A percentile compares a stretch with the other conserved stretches of the same genome.
phyloP scores from a whole-genome alignment of 73 alveolate genomes.

The Paramecium tetraurelia region DNA sequence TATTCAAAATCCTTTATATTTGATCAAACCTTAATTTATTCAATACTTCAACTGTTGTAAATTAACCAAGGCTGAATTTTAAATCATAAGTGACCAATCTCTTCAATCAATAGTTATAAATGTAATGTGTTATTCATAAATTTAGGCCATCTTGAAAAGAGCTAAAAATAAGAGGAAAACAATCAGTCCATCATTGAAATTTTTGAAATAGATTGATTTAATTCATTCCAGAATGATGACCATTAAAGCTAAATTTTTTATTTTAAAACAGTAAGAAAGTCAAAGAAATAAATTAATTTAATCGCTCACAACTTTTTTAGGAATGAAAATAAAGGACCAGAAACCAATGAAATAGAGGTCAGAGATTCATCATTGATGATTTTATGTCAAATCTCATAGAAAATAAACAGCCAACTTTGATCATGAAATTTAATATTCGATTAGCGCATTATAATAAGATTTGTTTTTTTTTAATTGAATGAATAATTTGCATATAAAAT shows the following conservation, averaged over 20 bases:
- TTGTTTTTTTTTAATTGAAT: background rate
- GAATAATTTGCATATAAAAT: background rate
- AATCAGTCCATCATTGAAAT: no score
- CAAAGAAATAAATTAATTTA: no score
- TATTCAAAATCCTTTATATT: background rate
- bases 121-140: background rate
- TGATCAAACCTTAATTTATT: no score
- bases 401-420: background rate
- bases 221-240: background rate
- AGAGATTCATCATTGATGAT: background rate
- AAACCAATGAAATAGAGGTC: background rate
- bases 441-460: background rate
- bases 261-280: background rate
- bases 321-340: background rate
- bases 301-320: background rate
- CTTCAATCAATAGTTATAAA: background rate
- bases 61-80: no score
- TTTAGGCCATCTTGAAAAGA: background rate
- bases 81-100: background rate
- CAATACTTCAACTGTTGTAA: no score
- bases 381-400: background rate
- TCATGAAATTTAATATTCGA: background rate
- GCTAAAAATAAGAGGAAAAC: background rate
- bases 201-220: background rate
- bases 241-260: no score